Base-by-base conservation (phyloP, 768 basidiomycete genomes). In the Phaffia tasmanica region DNA sequence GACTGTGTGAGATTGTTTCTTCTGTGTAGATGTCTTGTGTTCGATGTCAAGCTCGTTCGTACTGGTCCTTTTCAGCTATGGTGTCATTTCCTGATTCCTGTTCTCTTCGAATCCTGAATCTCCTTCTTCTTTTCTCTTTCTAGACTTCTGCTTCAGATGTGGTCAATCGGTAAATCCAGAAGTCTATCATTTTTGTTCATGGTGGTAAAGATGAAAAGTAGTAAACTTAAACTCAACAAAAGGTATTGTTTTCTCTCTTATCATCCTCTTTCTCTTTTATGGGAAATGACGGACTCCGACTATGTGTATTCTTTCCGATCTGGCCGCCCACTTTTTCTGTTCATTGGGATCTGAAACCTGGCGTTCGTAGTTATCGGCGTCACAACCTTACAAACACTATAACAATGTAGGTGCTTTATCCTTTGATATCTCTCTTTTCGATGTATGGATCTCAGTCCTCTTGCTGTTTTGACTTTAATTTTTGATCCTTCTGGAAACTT, bases 121-220 rank as follows among this genome's bases (percentile, higher is more conserved):
- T 42, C 6, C 11, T 4, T 5, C 11, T 42, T 11, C 35, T 5
- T 42, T 11, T 42, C 11, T 42, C 35, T 5, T 42, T 11, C 35
- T 42, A 42, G 35, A 42, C 63, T 72, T 73, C 68, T 74, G 72
- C 56, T 74, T 71, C 64, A 60, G 73, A 49, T 73, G 73, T 56
- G 70, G 70, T 16, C 48, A 63, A 9, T 63, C 69, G 27, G 70
- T 72, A 46, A 57, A 68, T 62, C 11, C 19, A 14, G 1, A n/a
- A 23, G 5, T 57, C 21, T 16, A 46, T 49, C 56, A 21, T 5
- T 48, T 48, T 46, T 48, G 18, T 19, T 2, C 5, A 35, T 23
- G 58, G 16, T n/a, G 42, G 58, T 23, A n/a, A 8, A 42, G n/a
- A 32, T 47, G 4, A 42, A 11, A 42, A 11, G 11, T 11, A 42